Conservation (phyloP, 2,329 filamentous ascomycete genomes). For the Dendrostoma leiphaemia region DNA sequence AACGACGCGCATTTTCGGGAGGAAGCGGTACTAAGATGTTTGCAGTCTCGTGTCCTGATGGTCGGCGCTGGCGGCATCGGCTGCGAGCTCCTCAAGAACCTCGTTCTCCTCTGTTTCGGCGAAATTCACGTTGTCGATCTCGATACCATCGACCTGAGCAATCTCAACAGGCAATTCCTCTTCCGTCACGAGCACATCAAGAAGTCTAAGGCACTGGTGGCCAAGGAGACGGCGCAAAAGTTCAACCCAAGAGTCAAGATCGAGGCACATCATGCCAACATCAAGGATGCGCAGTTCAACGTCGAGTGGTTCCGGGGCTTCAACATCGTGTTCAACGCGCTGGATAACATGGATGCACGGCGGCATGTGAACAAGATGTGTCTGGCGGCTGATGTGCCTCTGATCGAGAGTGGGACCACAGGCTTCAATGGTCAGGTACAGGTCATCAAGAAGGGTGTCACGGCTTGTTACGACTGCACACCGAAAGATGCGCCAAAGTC, state of each 20-base stretch:
- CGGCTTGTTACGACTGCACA: constrained; percentile 95
- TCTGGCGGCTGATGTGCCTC: constrained; percentile 80
- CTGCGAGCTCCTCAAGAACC: constrained; percentile 95
- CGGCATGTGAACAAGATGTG: constrained; percentile 98
- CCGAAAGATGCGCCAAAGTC: constrained; percentile 87
- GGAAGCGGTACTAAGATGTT: constrained; percentile 8
- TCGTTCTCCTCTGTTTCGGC: constrained; percentile 87
- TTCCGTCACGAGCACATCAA: constrained; percentile 98
- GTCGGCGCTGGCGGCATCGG: constrained; percentile 97
- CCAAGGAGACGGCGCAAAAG: constrained; percentile 82
- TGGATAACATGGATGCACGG: constrained; percentile 92
- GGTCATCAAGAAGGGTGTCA: constrained; percentile 87
- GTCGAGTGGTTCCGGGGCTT: constrained; percentile 86
- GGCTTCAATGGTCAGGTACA: constrained; percentile 98
- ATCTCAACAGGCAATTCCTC: constrained; percentile 95
- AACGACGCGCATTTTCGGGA: not conserved
- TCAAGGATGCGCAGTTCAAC: constrained; percentile 85
- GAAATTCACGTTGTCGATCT: constrained; percentile 95
- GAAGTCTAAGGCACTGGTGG: constrained; percentile 91
- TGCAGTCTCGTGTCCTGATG: constrained; percentile 81
- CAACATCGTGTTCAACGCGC: constrained; percentile 87
- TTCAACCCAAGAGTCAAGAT: constrained; percentile 91
- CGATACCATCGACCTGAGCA: constrained; percentile 96
- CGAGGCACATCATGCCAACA: constrained; percentile 88
- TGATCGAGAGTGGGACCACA: constrained; percentile 96